Evolutionary conservation across 208 protist species (phyloP).

Genomic region (Leishmania arabica): DNA sequence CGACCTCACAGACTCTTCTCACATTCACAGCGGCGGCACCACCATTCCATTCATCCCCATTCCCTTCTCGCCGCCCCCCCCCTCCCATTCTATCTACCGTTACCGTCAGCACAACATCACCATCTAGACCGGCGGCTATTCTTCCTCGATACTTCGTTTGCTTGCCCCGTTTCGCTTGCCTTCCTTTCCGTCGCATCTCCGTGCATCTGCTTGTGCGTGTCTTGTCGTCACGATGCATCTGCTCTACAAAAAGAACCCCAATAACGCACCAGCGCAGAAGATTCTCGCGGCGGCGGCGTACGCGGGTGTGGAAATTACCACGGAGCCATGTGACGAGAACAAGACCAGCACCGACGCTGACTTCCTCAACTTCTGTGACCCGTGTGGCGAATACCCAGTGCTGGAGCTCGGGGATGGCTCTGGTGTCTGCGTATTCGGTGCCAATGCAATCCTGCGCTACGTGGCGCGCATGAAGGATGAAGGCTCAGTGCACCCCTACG

Average conservation of each 20-base stretch:
- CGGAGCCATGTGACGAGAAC: constrained; percentile 36
- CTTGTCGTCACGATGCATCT: constrained; percentile 29
- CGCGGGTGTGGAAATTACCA: constrained; percentile 46
- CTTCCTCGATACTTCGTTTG: neutral
- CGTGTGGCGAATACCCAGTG: constrained; percentile 72
- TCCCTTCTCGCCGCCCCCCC: too few relatives aligned
- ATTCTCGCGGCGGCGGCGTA: constrained; percentile 59
- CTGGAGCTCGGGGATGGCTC: constrained; percentile 58
- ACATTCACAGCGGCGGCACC: neutral
- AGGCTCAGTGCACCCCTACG: constrained; percentile 59
- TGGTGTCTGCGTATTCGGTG: constrained; percentile 72
- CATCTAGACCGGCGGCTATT: neutral
- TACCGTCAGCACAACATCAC: neutral
- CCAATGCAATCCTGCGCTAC: constrained; percentile 82
- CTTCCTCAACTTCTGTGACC: constrained; percentile 65
- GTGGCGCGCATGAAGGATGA: constrained; percentile 57
- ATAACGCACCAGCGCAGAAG: constrained; percentile 62
- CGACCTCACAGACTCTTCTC: neutral
- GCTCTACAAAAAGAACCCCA: constrained; percentile 44
- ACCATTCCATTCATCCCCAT: neutral
- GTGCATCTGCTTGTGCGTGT: neutral
- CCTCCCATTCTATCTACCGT: neutral
- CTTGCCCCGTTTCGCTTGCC: neutral
- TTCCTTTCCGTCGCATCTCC: neutral
- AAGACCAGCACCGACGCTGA: constrained; percentile 50